Evolutionary conservation across 2,329 filamentous ascomycete species (phyloP).

Genomic region (Clarireedia homoeocarpa): DNA sequence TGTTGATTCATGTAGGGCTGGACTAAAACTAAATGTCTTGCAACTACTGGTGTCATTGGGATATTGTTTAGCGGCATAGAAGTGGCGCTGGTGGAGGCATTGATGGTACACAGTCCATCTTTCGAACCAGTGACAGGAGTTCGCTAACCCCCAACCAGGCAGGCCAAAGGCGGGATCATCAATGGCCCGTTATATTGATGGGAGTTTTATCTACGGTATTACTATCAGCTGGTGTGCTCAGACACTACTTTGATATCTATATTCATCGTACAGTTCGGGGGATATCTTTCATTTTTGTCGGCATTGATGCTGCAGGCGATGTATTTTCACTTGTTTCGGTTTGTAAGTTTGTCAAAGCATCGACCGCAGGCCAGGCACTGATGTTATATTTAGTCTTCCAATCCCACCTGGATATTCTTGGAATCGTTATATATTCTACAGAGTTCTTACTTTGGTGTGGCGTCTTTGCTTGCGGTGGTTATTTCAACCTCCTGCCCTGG

Average conservation of each 20-base stretch:
- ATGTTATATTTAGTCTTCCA: constrained; percentile 42
- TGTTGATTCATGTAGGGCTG: constrained; percentile 37
- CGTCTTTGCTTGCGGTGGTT: constrained; percentile 56
- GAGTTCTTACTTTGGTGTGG: constrained; percentile 61
- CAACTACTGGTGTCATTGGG: constrained; percentile 43
- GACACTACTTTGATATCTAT: constrained; percentile 65
- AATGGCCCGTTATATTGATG: constrained; percentile 61
- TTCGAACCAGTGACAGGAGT: not conserved
- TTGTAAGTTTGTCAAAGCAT: constrained; percentile 25
- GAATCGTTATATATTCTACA: constrained; percentile 58
- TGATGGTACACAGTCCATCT: constrained; percentile 24
- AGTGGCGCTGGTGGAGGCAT: constrained; percentile 48
- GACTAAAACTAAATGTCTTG: constrained; percentile 40
- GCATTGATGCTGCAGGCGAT: constrained; percentile 61
- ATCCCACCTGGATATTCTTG: constrained; percentile 48
- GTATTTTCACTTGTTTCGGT: constrained; percentile 59
- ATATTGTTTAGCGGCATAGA: constrained; percentile 52
- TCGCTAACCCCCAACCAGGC: constrained; percentile 1
- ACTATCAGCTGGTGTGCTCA: constrained; percentile 56
- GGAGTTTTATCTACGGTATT: constrained; percentile 55
- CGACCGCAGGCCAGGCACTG: not conserved
- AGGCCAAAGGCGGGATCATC: constrained; percentile 34
- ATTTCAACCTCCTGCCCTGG: constrained; percentile 58
- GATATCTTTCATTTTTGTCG: constrained; percentile 66
- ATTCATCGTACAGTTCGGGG: constrained; percentile 57